These are phyloP conservation scores for Boletus huronensis DNA, from an alignment of 768 basidiomycete genomes.

Conservation along the genomic window DNA sequence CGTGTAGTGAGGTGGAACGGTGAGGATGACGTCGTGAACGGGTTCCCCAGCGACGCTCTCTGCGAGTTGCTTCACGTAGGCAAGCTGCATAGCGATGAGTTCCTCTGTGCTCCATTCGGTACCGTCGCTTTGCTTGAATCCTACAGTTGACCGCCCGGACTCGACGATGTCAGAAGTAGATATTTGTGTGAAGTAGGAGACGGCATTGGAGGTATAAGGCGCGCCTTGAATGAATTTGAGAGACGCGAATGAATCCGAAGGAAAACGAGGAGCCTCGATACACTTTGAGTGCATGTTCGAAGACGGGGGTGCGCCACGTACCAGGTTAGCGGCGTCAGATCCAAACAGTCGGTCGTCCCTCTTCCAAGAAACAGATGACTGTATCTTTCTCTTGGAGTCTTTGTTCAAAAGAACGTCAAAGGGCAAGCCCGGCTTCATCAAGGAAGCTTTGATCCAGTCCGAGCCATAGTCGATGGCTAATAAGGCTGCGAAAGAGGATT, in stretches of 20 bases:
- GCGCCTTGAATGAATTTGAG: conserved; percentile 81
- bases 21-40: conserved; percentile 81
- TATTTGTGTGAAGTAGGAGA: conserved; percentile 56
- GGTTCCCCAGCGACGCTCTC: conserved; percentile 71
- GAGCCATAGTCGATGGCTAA: conserved; percentile 98
- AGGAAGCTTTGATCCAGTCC: conserved; percentile 94
- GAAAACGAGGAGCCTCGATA: conserved; percentile 84
- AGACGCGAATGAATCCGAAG: conserved; percentile 79
- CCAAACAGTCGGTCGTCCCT: conserved; percentile 87
- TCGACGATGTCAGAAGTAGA: conserved; percentile 50
- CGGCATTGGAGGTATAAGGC: conserved; percentile 54
- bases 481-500: conserved; percentile 62
- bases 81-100: conserved; percentile 89
- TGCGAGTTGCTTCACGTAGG: conserved; percentile 86
- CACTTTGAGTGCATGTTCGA: not conserved
- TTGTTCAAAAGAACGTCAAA: conserved; percentile 96
- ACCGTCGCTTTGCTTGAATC: conserved; percentile 56
- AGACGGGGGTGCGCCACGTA: conserved; percentile 40
- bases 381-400: conserved; percentile 95
- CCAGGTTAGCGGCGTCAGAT: conserved; percentile 82
- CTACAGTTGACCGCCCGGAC: conserved; percentile 58
- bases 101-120: conserved; percentile 83
- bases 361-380: conserved; percentile 89
- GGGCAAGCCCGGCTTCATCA: conserved; percentile 91
- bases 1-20: conserved; percentile 87